Conservation (phyloP, 495 filamentous ascomycete species). For the Podospora anserina region DNA sequence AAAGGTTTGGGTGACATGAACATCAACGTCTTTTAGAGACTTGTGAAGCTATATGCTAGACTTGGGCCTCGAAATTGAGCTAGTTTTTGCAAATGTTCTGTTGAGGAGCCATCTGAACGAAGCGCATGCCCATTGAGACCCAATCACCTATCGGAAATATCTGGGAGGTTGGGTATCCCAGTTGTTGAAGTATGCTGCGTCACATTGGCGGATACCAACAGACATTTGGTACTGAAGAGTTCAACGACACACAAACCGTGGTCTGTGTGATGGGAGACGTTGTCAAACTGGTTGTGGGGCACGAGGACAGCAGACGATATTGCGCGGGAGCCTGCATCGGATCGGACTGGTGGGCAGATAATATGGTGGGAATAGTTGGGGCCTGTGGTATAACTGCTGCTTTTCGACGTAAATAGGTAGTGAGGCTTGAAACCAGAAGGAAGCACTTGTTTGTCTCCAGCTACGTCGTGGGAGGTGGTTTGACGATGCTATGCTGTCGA, state of each 20-base stretch:
- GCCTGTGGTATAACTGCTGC: too few species aligned
- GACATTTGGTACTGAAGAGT: not conserved
- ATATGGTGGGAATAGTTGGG: too few species aligned
- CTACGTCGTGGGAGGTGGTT: too few species aligned
- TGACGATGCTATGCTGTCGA: too few species aligned
- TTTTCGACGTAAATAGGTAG: too few species aligned
- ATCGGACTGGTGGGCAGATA: not conserved
- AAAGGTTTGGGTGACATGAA: too few species aligned
- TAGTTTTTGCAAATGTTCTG: not conserved
- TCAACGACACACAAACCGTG: not conserved
- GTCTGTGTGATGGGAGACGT: not conserved
- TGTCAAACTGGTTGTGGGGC: not conserved
- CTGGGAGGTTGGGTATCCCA: not conserved
- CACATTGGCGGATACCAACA: not conserved
- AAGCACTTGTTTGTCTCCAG: too few species aligned
- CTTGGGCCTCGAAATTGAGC: not conserved
- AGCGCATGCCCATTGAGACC: too few species aligned
- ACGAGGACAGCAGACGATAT: not conserved
- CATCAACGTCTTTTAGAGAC: not conserved
- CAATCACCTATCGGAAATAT: not conserved
- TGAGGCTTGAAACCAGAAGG: too few species aligned
- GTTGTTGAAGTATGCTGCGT: not conserved
- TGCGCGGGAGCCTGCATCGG: not conserved
- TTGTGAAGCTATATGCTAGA: not conserved
- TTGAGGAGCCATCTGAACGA: too few species aligned